Percentiles rank a stretch among this genome's conserved stretches.
phyloP scores from a whole-genome alignment of 192 early-diverging fungal species.

The Backusella westeae region DNA sequence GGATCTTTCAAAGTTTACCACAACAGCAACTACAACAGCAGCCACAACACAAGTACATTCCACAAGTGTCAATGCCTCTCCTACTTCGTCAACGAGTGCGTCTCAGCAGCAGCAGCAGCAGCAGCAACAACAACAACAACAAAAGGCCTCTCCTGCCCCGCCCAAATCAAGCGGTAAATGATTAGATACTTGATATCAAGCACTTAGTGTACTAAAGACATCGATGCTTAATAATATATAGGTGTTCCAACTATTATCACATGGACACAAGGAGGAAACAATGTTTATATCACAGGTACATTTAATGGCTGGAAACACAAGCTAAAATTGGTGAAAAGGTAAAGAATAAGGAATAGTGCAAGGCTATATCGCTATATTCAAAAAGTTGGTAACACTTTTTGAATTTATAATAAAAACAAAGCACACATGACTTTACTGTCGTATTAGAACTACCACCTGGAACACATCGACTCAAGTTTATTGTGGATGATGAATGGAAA shows the following conservation, averaged over 20 bases:
- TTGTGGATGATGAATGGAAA: conserved; percentile 98
- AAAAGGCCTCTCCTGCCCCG: background rate
- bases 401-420: conserved; percentile 17
- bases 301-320: conserved; percentile 98
- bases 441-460: conserved; percentile 90
- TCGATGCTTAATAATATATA: background rate
- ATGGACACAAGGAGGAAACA: conserved; percentile 81
- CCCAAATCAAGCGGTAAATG: background rate
- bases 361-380: too few species aligned
- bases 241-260: conserved; percentile 86
- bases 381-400: too few species aligned
- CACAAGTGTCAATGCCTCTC: background rate
- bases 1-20: background rate
- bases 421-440: conserved; percentile 73
- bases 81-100: background rate
- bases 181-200: background rate
- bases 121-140: background rate
- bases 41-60: background rate
- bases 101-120: background rate
- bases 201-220: background rate
- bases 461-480: conserved; percentile 95
- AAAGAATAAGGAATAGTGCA: background rate
- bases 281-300: conserved; percentile 92
- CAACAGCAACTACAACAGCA: background rate
- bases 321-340: conserved; percentile 72